Conservation (phyloP, 495 filamentous ascomycete genomes). For the Podospora fimiseda region DNA sequence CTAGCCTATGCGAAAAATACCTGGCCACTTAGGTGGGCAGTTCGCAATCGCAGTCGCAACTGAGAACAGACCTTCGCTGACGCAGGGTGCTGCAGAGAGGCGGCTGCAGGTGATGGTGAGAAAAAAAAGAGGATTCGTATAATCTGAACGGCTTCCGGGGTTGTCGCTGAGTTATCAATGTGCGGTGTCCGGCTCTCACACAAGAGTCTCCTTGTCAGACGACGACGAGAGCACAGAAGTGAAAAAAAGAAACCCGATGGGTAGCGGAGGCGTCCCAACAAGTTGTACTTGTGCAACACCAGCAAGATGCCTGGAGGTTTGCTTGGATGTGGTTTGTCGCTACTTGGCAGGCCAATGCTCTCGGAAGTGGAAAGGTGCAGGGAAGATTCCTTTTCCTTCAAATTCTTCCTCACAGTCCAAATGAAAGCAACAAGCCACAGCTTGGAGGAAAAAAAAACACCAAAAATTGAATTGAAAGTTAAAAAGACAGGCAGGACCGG, state of each 20-base stretch:
- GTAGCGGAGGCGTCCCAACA: slow-evolving; percentile 8
- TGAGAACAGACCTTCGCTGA: too few relatives aligned
- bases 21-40: too few relatives aligned
- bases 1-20: too few relatives aligned
- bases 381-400: neutral
- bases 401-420: too few relatives aligned
- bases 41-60: too few relatives aligned
- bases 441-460: too few relatives aligned
- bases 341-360: neutral
- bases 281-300: slow-evolving; percentile 11
- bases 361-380: too few relatives aligned
- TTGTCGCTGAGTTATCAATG: neutral
- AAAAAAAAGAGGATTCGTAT: neutral
- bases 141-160: neutral
- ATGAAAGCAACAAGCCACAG: too few relatives aligned
- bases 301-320: slow-evolving; percentile 1
- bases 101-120: neutral
- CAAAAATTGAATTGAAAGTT: too few relatives aligned
- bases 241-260: slow-evolving; percentile 14
- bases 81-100: neutral
- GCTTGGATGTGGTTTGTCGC: neutral
- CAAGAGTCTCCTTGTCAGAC: slow-evolving; percentile 4
- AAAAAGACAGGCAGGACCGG: slow-evolving; percentile 5
- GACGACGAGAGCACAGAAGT: slow-evolving; percentile 3
- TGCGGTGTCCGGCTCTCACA: neutral